phyloP scores from a whole-genome alignment of 2,329 filamentous ascomycete genomes.

The Thielaviopsis populi region DNA sequence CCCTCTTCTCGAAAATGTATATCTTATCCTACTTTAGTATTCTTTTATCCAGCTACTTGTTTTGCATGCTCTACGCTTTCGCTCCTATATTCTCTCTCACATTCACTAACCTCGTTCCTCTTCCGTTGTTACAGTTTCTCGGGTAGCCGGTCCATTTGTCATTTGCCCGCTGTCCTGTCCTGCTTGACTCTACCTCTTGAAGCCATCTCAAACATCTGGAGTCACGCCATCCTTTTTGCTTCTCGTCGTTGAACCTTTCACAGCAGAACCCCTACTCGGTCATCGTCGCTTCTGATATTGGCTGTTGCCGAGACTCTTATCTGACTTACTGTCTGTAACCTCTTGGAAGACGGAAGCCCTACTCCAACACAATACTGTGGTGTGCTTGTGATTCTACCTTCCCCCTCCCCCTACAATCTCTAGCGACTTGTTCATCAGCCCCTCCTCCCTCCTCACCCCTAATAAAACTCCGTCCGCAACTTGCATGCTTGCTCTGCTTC shows the following conservation, averaged over 20 bases:
- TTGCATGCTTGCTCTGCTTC: neutral
- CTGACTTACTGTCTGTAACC: neutral
- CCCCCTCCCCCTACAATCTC: neutral
- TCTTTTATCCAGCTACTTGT: neutral
- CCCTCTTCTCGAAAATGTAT: neutral
- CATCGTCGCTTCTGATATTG: neutral
- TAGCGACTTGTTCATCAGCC: neutral
- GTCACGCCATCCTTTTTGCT: neutral
- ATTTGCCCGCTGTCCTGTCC: neutral
- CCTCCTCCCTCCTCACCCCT: neutral
- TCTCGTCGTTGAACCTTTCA: neutral
- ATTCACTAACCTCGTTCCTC: neutral
- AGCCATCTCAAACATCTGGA: neutral
- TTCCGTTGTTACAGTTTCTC: neutral
- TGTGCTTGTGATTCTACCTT: neutral
- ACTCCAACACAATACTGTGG: neutral
- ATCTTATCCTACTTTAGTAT: conserved; percentile 3
- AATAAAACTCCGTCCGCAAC: neutral
- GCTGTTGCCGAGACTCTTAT: neutral
- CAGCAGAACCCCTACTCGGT: neutral
- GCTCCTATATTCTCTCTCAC: neutral
- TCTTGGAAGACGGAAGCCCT: neutral
- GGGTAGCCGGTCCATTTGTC: neutral
- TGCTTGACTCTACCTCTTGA: neutral
- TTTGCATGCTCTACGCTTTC: neutral